These are phyloP conservation scores for Phialophora expanda DNA, from an alignment of 2,329 filamentous ascomycete genomes.

Conservation along the genomic window DNA sequence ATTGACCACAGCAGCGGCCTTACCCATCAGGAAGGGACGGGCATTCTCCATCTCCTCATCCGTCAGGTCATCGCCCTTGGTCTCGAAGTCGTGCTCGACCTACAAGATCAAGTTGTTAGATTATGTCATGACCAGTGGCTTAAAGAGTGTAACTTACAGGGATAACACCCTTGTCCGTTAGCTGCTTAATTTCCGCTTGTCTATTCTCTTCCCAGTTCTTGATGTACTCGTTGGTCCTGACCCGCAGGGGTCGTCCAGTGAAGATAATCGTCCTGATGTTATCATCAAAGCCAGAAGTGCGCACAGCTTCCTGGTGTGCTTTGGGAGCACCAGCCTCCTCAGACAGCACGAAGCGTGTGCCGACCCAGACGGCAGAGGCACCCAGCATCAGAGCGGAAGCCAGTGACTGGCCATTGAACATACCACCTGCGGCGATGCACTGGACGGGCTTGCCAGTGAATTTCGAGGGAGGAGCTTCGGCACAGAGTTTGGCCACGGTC, in stretches of 20 bases:
- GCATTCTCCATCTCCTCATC: conserved; percentile 92
- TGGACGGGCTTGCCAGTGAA: conserved; percentile 86
- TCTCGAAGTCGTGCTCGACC: conserved; percentile 89
- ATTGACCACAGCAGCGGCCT: conserved; percentile 90
- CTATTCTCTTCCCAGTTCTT: conserved; percentile 95
- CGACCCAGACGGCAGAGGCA: conserved; percentile 91
- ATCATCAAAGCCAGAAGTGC: conserved; percentile 90
- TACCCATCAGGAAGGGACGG: conserved; percentile 92
- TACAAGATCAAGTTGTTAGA: neutral
- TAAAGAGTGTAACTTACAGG: conserved; percentile 57
- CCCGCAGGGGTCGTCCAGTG: conserved; percentile 92
- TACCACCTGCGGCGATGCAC: conserved; percentile 90
- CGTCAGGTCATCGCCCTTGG: conserved; percentile 71
- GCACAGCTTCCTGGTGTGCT: conserved; percentile 93
- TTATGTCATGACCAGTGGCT: neutral
- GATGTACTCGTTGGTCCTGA: conserved; percentile 93
- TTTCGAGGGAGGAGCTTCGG: conserved; percentile 76
- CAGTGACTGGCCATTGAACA: conserved; percentile 89
- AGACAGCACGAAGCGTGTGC: conserved; percentile 90
- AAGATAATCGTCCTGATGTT: conserved; percentile 98
- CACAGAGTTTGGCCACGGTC: conserved; percentile 80
- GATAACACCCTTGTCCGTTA: conserved; percentile 85
- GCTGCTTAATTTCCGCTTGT: conserved; percentile 84
- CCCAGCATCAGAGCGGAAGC: conserved; percentile 92
- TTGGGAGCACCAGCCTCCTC: conserved; percentile 94